Conservation (phyloP, 345 rosid genomes). For the Lepidium africanum region DNA sequence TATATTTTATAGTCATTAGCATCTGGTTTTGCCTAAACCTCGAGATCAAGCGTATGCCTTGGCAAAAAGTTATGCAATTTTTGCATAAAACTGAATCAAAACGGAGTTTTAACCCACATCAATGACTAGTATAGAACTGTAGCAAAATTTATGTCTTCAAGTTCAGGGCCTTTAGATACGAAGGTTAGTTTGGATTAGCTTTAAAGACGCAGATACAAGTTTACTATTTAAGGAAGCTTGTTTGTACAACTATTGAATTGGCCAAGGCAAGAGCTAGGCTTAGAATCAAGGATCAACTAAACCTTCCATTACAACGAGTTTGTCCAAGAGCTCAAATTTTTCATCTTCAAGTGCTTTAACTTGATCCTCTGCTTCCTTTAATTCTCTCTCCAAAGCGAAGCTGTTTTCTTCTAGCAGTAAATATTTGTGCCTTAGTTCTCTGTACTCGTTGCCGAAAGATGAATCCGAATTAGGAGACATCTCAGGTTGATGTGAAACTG, state of each 20-base stretch:
- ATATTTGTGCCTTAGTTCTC: conserved; percentile 61
- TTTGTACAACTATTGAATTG: conserved; percentile 2
- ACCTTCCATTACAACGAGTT: conserved; percentile 89
- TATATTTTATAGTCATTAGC: background rate
- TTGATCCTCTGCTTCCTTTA: conserved; percentile 56
- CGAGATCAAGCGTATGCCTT: background rate
- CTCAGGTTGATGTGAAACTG: conserved; percentile 48
- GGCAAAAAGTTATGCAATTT: background rate
- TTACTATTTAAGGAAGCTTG: conserved; percentile 6
- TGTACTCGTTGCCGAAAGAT: conserved; percentile 54
- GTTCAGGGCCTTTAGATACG: background rate
- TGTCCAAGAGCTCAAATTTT: conserved; percentile 67
- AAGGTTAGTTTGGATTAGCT: background rate
- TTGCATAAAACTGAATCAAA: background rate
- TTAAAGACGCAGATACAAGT: background rate
- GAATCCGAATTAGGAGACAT: conserved; percentile 57
- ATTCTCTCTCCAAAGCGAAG: conserved; percentile 49
- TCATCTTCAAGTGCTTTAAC: conserved; percentile 69
- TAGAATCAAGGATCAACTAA: conserved; percentile 50
- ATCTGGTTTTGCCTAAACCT: background rate
- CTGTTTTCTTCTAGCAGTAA: conserved; percentile 76
- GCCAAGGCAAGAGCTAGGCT: background rate
- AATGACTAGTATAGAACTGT: background rate
- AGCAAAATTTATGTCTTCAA: background rate
- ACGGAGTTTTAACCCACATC: background rate